A percentile compares a stretch with the other conserved stretches of the same genome.
Evolutionary conservation across 225 moss, liverwort and hornwort genomes (phyloP).

Genomic region (Pseudoscleropodium purum): DNA sequence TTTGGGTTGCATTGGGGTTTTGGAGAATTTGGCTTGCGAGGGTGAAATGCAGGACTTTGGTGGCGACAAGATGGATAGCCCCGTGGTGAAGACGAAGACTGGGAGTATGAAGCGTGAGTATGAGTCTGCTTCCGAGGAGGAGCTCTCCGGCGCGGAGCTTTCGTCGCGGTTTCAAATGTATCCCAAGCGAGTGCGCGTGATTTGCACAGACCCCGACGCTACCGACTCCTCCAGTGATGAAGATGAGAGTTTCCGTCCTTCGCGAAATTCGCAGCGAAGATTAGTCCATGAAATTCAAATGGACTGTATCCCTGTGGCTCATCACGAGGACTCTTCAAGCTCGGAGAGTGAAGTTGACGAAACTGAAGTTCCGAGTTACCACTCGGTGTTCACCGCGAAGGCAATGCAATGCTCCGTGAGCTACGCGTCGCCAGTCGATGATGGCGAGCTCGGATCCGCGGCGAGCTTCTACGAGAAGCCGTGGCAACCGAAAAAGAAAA

Average conservation of each 20-base stretch:
- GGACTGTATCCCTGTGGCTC: neutral
- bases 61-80: neutral
- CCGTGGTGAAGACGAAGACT: neutral
- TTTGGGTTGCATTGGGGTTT: neutral
- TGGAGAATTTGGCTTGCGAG: neutral
- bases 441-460: neutral
- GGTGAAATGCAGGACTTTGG: neutral
- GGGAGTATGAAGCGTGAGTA: conserved; percentile 16
- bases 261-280: neutral
- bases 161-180: neutral
- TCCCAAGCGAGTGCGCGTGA: conserved; percentile 41
- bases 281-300: conserved; percentile 23
- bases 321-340: neutral
- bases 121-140: neutral
- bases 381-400: conserved; percentile 31
- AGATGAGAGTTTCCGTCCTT: neutral
- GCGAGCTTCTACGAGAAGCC: neutral
- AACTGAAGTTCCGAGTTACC: conserved; percentile 42
- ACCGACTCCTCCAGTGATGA: conserved; percentile 47
- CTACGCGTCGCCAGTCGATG: conserved; percentile 32
- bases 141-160: neutral
- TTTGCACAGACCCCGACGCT: conserved; percentile 49
- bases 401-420: conserved; percentile 69
- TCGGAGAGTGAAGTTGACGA: conserved; percentile 39
- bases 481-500: conserved; percentile 8